These are phyloP conservation scores for Chloris gayana DNA, from an alignment of 176 grass and related monocot species.

Conservation along the genomic window DNA sequence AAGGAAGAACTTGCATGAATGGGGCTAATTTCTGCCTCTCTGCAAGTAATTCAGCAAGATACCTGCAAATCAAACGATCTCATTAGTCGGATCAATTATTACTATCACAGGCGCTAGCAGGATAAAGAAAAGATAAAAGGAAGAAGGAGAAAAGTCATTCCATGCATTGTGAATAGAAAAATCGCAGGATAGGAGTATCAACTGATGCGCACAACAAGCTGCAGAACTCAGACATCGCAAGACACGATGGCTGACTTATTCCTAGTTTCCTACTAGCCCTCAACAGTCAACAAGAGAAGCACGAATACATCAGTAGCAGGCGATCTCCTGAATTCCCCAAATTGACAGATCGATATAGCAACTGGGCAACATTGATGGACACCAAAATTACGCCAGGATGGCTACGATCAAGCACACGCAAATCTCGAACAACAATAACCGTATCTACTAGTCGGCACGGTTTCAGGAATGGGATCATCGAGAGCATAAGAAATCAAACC, in stretches of 20 bases:
- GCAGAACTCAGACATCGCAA: neutral
- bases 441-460: neutral
- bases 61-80: too few relatives aligned
- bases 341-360: constrained; percentile 6
- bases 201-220: constrained; percentile 18
- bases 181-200: neutral
- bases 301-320: constrained; percentile 25
- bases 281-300: constrained; percentile 10
- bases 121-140: too few relatives aligned
- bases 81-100: too few relatives aligned
- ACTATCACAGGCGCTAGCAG: too few relatives aligned
- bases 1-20: constrained; percentile 94
- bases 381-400: constrained; percentile 16
- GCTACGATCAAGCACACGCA: constrained; percentile 34
- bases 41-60: constrained; percentile 79
- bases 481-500: neutral
- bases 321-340: constrained; percentile 24
- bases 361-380: constrained; percentile 21
- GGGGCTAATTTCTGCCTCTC: constrained; percentile 94
- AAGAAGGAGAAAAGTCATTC: neutral
- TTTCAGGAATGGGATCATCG: neutral
- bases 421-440: constrained; percentile 21
- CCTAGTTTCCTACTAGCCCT: neutral
- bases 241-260: constrained; percentile 27
- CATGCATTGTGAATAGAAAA: constrained; percentile 20